Conservation (phyloP, 805 yeast genomes). For the Candida qinlingensis region DNA sequence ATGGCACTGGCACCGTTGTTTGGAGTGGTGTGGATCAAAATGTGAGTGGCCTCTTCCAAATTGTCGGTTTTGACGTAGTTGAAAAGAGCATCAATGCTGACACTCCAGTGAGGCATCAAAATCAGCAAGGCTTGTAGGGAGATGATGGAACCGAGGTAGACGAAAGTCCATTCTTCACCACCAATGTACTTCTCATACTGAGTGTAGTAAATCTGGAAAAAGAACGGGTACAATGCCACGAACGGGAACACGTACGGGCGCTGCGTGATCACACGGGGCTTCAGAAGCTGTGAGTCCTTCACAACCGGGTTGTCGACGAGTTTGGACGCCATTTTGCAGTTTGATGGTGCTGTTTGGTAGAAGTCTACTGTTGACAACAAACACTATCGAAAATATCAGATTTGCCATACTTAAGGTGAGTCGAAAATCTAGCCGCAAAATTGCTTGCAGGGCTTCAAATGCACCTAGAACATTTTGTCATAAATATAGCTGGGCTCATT, state of each 20-base stretch:
- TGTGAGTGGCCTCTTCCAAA: slow-evolving; percentile 61
- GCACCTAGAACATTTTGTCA: too few relatives aligned
- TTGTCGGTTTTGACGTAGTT: slow-evolving; percentile 53
- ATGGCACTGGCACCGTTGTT: slow-evolving; percentile 85
- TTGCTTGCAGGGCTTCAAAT: too few relatives aligned
- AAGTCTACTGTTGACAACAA: too few relatives aligned
- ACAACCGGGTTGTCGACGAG: slow-evolving; percentile 72
- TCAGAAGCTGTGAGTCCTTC: slow-evolving; percentile 65
- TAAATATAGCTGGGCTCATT: too few relatives aligned
- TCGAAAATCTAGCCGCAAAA: too few relatives aligned
- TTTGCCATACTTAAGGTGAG: too few relatives aligned
- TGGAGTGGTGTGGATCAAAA: slow-evolving; percentile 75
- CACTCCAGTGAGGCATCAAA: slow-evolving; percentile 94
- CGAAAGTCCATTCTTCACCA: slow-evolving; percentile 95
- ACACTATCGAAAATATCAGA: too few relatives aligned
- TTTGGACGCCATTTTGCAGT: slow-evolving; percentile 8
- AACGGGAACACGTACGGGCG: slow-evolving; percentile 86
- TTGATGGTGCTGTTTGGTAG: not conserved
- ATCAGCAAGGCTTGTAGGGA: slow-evolving; percentile 71
- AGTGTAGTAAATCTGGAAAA: slow-evolving; percentile 54
- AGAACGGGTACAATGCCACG: slow-evolving; percentile 68
- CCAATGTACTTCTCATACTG: slow-evolving; percentile 78
- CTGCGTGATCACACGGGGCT: slow-evolving; percentile 51
- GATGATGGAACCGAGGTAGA: slow-evolving; percentile 67
- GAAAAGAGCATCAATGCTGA: slow-evolving; percentile 61